Conservation (phyloP, 1,284 basidiomycete genomes). For the Ustilago lituana region DNA sequence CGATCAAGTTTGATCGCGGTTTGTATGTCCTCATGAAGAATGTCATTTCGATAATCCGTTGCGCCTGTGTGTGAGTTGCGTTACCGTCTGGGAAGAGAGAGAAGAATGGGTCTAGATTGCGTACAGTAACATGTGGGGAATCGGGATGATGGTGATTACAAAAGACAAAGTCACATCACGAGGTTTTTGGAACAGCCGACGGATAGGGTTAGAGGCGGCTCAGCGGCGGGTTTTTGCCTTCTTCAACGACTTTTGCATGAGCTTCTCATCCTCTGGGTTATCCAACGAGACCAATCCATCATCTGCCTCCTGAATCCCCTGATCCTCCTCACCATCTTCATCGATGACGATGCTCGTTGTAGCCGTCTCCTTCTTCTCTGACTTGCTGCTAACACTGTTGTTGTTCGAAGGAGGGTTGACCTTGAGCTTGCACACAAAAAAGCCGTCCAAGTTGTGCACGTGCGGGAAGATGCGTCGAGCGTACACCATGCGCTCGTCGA, state of each 20-base stretch:
- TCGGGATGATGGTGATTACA: too few relatives aligned
- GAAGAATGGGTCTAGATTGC: too few relatives aligned
- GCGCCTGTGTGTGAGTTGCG: too few relatives aligned
- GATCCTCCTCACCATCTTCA: constrained; percentile 7
- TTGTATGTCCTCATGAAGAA: too few relatives aligned
- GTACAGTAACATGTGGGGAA: too few relatives aligned
- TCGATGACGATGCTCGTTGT: background rate
- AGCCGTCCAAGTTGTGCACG: constrained; percentile 84
- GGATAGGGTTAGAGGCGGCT: background rate
- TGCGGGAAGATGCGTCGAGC: constrained; percentile 65
- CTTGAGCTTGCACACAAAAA: constrained; percentile 98
- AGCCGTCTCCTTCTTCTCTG: background rate
- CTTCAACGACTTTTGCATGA: constrained; percentile 44
- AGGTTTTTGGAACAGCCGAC: background rate
- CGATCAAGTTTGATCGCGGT: constrained; percentile 2
- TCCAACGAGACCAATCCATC: constrained; percentile 28
- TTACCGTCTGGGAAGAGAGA: too few relatives aligned
- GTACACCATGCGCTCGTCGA: constrained; percentile 77
- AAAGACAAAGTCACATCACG: too few relatives aligned
- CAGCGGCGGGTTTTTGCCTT: constrained; percentile 31
- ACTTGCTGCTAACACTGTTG: constrained; percentile 1
- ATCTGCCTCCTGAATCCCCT: constrained; percentile 1
- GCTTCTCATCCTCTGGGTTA: constrained; percentile 41
- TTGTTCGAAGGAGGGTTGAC: constrained; percentile 69
- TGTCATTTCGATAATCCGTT: too few relatives aligned